These are phyloP conservation scores for Chrysoporthe austroafricana DNA, from an alignment of 2,329 filamentous ascomycete species.

Conservation along the genomic window DNA sequence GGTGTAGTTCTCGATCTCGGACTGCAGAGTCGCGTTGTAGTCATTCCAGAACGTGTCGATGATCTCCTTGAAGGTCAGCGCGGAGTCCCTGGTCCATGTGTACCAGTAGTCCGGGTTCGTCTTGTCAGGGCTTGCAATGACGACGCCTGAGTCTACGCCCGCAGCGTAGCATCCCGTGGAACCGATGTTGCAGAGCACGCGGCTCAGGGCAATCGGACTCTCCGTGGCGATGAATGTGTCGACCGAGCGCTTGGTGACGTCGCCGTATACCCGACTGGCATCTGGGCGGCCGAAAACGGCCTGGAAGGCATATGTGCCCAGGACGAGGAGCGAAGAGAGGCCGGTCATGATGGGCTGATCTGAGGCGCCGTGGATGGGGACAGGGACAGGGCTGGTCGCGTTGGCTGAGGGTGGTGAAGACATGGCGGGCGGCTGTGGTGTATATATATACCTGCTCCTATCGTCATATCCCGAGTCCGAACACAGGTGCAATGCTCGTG, in stretches of 20 bases:
- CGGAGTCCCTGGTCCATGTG: slow-evolving; percentile 78
- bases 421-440: slow-evolving; percentile 12
- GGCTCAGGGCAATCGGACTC: slow-evolving; percentile 53
- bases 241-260: slow-evolving; percentile 51
- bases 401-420: slow-evolving; percentile 15
- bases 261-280: slow-evolving; percentile 37
- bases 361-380: background rate
- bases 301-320: slow-evolving; percentile 57
- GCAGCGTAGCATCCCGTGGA: slow-evolving; percentile 53
- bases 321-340: slow-evolving; percentile 52
- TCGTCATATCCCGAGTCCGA: background rate
- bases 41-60: slow-evolving; percentile 66
- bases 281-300: slow-evolving; percentile 52
- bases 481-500: background rate
- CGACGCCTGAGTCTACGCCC: slow-evolving; percentile 53
- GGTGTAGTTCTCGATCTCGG: slow-evolving; percentile 69
- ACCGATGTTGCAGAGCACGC: slow-evolving; percentile 64
- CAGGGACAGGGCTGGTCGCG: slow-evolving; percentile 17
- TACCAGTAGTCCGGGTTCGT: slow-evolving; percentile 68
- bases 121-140: slow-evolving; percentile 61
- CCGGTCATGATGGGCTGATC: slow-evolving; percentile 28
- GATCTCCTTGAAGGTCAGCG: slow-evolving; percentile 70
- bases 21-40: slow-evolving; percentile 62
- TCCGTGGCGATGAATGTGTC: slow-evolving; percentile 58
- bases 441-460: slow-evolving; percentile 18